Base-by-base conservation (phyloP, 2,329 filamentous ascomycete species). In the Sclerotinia nivalis region DNA sequence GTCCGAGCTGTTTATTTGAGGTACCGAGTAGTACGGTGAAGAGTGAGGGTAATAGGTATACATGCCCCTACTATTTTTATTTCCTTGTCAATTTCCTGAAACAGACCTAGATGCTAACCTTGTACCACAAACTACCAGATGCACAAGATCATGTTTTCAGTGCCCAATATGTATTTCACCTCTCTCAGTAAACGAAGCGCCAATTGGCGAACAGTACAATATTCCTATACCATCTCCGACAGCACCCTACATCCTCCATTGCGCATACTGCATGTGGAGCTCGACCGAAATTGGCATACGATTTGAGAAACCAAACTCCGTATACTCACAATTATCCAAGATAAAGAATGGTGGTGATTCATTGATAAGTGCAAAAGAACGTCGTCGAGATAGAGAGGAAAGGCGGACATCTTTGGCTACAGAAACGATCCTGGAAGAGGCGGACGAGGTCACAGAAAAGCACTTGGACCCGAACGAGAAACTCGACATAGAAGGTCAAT, bases 1-100 rank as follows among this genome's bases (percentile, higher is more conserved):
- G 96, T 77, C 96, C 96, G 7, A 95, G 89, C 79, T 99, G 96
- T 79, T 82, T 99, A 70, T 98, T 99, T 77, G 96, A 99, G 81
- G 95, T 97, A 45, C 93, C 95, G 7, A 97, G 92, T 79, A 97
- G 93, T 77, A 93, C 93, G 77, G 88, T 98, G 59, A 93, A 95
- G 81, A 92, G 90, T 75, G 96, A 99, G 78, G 94, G 94, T 56
- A 97, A 97, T 81, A 89, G 93, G 93, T 96, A 85, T 71, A 83
- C 25, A 68, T 50, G 15, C 6, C 25, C 49, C 40, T 49, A 47
- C 64, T 52, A 28, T 52, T 37, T 13, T 64, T 8, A n/a, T 64
- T 64, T 20, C 22, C 9, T 13, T 28, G 13, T 52, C 43, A 47
- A 45, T 15, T 31, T 4, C 45, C 13, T 20, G 28, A 54, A 3